phyloP scores from a whole-genome alignment of 345 rosid genomes.

The Brassica carinata region DNA sequence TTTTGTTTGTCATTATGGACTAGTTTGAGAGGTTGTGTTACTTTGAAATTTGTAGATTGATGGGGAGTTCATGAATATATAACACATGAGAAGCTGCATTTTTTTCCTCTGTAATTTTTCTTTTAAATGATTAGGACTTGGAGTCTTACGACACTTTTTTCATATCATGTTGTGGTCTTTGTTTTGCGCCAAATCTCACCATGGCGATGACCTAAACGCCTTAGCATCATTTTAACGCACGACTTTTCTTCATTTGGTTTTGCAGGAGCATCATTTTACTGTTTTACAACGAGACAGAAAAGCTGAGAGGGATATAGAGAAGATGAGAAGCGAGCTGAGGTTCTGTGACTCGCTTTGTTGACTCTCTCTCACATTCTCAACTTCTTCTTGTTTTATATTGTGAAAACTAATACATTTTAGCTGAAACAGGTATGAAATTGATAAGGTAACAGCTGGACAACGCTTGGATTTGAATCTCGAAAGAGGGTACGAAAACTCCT shows the following conservation, averaged over 20 bases:
- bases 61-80: not conserved
- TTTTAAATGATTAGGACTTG: not conserved
- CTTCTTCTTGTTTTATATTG: conserved; percentile 4
- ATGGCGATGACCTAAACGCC: too few relatives aligned
- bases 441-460: conserved; percentile 89
- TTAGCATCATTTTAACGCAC: not conserved
- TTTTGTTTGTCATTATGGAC: not conserved
- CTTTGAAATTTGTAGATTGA: conserved; percentile 9
- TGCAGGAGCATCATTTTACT: conserved; percentile 85
- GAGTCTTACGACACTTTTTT: not conserved
- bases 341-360: not conserved
- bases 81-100: not conserved
- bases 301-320: conserved; percentile 74
- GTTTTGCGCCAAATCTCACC: too few relatives aligned
- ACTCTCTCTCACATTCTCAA: not conserved
- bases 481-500: conserved; percentile 65
- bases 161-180: not conserved
- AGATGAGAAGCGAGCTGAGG: conserved; percentile 89
- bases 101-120: not conserved
- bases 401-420: conserved; percentile 8
- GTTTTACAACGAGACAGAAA: conserved; percentile 88
- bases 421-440: conserved; percentile 82
- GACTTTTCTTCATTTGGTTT: conserved; percentile 16
- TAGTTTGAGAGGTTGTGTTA: conserved; percentile 17
- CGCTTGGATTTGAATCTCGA: conserved; percentile 96